Percentiles rank a stretch among this genome's conserved stretches.
Evolutionary conservation across 148 eudicot genomes (phyloP).

Genomic region (Spergularia bocconei): DNA sequence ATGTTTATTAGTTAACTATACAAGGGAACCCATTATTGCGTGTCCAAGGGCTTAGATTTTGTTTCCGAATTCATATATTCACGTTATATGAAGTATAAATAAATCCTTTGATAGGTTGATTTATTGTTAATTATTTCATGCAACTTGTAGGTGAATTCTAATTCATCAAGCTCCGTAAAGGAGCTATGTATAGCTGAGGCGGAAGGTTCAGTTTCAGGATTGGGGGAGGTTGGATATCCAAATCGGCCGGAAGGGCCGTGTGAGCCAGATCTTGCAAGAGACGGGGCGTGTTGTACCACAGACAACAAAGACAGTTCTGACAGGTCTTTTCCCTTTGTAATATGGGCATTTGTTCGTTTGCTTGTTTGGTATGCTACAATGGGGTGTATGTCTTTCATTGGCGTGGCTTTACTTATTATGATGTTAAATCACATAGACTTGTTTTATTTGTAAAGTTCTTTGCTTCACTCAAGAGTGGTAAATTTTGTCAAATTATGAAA

Average conservation of each 20-base stretch:
- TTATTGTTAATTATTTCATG: background rate
- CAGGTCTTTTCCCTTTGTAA: conserved; percentile 28
- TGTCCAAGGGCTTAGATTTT: background rate
- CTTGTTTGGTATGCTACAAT: background rate
- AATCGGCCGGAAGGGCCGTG: conserved; percentile 16
- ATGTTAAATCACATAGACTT: background rate
- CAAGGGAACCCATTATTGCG: background rate
- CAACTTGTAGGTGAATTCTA: conserved; percentile 34
- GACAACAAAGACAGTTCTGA: conserved; percentile 16
- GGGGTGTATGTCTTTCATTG: background rate
- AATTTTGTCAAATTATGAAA: no score
- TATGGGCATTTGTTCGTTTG: background rate
- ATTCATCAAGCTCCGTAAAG: conserved; percentile 36
- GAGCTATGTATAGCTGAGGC: conserved; percentile 30
- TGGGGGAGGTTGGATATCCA: conserved; percentile 28
- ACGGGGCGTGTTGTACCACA: conserved; percentile 23
- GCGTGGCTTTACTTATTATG: background rate
- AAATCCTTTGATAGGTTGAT: background rate
- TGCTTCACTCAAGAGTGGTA: no score
- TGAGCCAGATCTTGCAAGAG: conserved; percentile 22
- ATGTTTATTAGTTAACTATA: background rate
- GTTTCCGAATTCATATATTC: background rate
- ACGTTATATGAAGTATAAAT: background rate
- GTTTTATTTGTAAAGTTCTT: background rate
- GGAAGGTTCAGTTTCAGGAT: conserved; percentile 28